Evolutionary conservation across 495 filamentous ascomycete genomes (phyloP), one percentile per base, ranked within the genome.

Genomic region (Thermothielavioides terrestris): DNA sequence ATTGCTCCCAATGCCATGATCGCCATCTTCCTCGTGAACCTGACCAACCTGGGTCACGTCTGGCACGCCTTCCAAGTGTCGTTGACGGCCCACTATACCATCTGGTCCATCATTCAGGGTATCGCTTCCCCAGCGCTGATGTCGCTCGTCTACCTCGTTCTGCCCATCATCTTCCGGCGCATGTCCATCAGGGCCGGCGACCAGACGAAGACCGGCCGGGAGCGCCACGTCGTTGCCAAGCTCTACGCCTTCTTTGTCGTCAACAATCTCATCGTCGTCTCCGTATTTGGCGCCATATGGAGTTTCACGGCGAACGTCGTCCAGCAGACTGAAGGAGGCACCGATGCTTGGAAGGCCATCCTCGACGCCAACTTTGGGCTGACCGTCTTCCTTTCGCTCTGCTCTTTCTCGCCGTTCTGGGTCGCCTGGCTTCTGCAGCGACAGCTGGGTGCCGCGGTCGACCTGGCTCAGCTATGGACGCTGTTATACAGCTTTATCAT

Each of bases 211-310:
- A 94, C 89, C 3, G 86, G 86, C 17, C 80, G 92, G 28, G 92
- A 98, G 57, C 78, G 88, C n/a, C 89, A 97, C 64, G 92, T 98
- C 54, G 78, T 89, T 23, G 79, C 80, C 43, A 92, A 94, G 61
- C 76, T 99, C 2, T 99, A 95, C 65, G 75, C 88, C 12, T 99
- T 99, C 69, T 97, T 97, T 69, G 80, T 97, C 39, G 87, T 99
- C 77, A 99, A 99, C 74, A 96, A 97, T 62, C 69, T 97, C 39
- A 67, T 97, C 57, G 82, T 97, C 50, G 96, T 96, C 70, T 94
- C 89, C 17, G 68, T 95, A 15, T 99, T 99, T 67, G 72, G 75
- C 58, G 82, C 85, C 12, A 66, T 87, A 9, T 95, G 86, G 83
- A 74, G 68, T 2, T 88, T 88, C 57, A 69, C 87, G 12, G 59